phyloP scores from a whole-genome alignment of 208 protist genomes.

The Leishmania aethiopica region DNA sequence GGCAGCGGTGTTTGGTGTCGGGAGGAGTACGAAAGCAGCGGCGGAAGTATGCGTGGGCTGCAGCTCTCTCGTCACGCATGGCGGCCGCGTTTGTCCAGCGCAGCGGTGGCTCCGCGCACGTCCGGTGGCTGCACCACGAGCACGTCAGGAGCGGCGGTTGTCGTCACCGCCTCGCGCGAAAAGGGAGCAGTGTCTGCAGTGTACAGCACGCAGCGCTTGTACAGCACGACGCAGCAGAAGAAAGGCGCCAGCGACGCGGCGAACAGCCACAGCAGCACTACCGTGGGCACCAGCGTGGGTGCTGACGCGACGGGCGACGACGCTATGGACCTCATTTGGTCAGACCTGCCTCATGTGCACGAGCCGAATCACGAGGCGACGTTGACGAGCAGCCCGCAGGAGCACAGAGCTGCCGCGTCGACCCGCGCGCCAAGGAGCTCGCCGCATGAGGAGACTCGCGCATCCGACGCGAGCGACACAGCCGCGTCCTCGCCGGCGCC shows the following conservation, averaged over 20 bases:
- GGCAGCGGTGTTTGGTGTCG: neutral
- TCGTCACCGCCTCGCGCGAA: neutral
- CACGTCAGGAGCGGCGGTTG: neutral
- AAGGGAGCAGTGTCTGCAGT: neutral
- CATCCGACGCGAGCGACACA: neutral
- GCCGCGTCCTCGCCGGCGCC: neutral
- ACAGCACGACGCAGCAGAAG: neutral
- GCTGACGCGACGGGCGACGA: conserved; percentile 7
- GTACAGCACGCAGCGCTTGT: neutral
- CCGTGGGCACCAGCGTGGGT: neutral
- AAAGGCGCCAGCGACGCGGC: neutral
- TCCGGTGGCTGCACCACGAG: neutral
- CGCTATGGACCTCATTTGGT: conserved; percentile 31
- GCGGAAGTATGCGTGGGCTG: neutral
- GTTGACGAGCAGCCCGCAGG: neutral
- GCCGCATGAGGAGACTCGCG: neutral
- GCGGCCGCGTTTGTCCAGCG: neutral
- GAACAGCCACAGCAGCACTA: neutral
- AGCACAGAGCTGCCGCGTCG: neutral
- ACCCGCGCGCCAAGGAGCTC: neutral
- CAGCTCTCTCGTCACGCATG: neutral
- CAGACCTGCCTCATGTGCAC: neutral
- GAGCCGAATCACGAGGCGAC: neutral
- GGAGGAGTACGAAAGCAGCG: neutral
- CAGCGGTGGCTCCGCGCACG: neutral